Conservation (phyloP, 495 filamentous ascomycete genomes). For the Schizothecium vesticola region DNA sequence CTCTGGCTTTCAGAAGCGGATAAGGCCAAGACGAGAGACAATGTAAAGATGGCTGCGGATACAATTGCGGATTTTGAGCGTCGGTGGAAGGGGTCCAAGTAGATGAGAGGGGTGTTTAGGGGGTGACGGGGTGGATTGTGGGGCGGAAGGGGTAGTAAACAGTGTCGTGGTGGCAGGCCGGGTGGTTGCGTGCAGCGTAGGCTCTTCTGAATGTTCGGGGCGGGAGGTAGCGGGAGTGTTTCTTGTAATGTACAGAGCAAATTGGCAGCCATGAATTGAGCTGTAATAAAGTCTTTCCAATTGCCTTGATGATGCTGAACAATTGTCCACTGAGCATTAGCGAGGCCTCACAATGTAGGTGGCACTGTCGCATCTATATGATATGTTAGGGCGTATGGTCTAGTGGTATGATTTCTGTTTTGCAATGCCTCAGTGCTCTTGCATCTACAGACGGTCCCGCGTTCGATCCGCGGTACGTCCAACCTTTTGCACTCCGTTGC, state of each 20-base stretch:
- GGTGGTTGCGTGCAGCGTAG: not conserved
- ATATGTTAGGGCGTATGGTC: not conserved
- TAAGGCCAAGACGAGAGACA: not conserved
- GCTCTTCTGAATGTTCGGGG: not conserved
- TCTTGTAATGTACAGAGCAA: not conserved
- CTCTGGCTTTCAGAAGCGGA: not conserved
- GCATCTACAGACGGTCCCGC: slow-evolving; percentile 5
- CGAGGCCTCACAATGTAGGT: fast-evolving
- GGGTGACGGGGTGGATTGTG: too few species aligned
- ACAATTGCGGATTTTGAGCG: not conserved
- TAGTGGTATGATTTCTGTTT: slow-evolving; percentile 14
- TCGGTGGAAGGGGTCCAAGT: not conserved
- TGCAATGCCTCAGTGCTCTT: slow-evolving; percentile 1
- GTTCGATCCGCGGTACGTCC: slow-evolving; percentile 3
- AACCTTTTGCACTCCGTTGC: not conserved
- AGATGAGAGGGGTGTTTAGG: not conserved
- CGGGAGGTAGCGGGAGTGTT: not conserved
- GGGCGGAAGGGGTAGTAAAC: not conserved
- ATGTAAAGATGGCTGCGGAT: not conserved
- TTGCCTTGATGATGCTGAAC: not conserved
- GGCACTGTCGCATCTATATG: too few species aligned
- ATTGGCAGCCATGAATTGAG: not conserved
- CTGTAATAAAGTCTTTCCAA: not conserved
- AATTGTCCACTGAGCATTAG: not conserved
- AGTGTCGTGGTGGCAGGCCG: not conserved